Evolutionary conservation across 495 filamentous ascomycete species (phyloP).

Genomic region (Saxispiralis lemnorum): DNA sequence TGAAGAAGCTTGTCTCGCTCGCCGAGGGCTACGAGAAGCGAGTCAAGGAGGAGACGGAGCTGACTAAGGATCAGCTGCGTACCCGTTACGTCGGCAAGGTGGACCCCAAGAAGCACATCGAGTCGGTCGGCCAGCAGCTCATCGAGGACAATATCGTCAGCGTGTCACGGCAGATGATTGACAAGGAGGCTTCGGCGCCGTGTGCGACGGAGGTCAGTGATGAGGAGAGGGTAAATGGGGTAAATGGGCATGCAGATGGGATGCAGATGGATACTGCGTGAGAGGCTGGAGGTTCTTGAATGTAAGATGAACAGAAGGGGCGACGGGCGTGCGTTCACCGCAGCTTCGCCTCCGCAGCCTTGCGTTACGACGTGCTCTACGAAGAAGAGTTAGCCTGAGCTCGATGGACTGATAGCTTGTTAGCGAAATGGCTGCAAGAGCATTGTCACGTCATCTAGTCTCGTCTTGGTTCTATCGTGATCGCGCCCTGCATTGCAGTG

Average conservation of each 20-base stretch:
- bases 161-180: slow-evolving; percentile 93
- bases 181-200: slow-evolving; percentile 77
- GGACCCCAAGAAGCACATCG: slow-evolving; percentile 97
- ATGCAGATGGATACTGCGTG: neutral
- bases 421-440: no score
- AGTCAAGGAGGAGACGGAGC: slow-evolving; percentile 91
- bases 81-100: slow-evolving; percentile 97
- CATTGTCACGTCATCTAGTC: no score
- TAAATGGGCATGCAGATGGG: neutral
- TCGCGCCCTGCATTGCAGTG: no score
- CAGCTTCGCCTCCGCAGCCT: no score
- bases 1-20: slow-evolving; percentile 71
- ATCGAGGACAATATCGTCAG: slow-evolving; percentile 99
- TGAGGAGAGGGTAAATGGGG: neutral
- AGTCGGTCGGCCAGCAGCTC: slow-evolving; percentile 83
- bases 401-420: no score
- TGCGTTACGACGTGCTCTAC: no score
- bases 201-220: slow-evolving; percentile 23
- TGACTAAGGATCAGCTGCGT: slow-evolving; percentile 94
- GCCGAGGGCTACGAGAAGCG: slow-evolving; percentile 96
- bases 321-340: no score
- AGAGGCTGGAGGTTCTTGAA: neutral
- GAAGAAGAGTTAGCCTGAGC: no score
- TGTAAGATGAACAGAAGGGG: no score
- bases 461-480: no score